Base-by-base conservation (phyloP, 2,329 filamentous ascomycete species). In the Lomentospora prolificans region DNA sequence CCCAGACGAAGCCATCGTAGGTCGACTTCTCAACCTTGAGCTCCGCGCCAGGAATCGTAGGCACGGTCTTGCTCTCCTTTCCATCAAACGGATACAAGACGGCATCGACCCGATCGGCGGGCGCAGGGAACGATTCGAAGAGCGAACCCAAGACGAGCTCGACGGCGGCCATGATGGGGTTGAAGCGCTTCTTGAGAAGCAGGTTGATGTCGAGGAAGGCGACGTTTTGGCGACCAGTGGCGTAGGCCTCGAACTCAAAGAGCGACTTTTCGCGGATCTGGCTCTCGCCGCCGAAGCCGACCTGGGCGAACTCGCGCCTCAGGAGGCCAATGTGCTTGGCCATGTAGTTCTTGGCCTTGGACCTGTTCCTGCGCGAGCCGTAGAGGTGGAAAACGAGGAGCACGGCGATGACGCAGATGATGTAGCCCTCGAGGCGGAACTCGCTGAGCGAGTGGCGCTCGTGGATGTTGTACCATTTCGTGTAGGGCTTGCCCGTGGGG, bases 401-500 rank as follows among this genome's bases (percentile, higher is more conserved):
- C 55, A 95, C 61, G 55, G 85, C 66, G 63, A 96, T 82, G 65
- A 90, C 77, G 31, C 81, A 80, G 58, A 96, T 74, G 64, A 99
- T 87, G 68, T 90, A 74, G 58, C 88, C 86, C 75, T 99, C 94
- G 64, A 86, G 80, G 72, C 84, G 84, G 79, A 99, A 99, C 70
- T 99, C 94, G 65, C 78, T 79, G 58, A 86, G 75, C 25, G 84
- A 84, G 65, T 91, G 85, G 66, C 94, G 90, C 80, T 97, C 91
- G 80, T 95, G 94, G 59, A 97, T 77, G 57, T 90, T 90, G 75
- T 97, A 99, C 94, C 94, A 99, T 76, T 89, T 90, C 53, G 90
- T 96, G 71, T 87, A 96, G 12, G 89, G 87, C 25, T 77, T 74
- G 46, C 68, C 71, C 48, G 77, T 76, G 50, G 72, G 69, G 48